Evolutionary conservation across 192 early-diverging fungal genomes (phyloP), one percentile per base, ranked within the genome.

Genomic region (Linnemannia exigua): DNA sequence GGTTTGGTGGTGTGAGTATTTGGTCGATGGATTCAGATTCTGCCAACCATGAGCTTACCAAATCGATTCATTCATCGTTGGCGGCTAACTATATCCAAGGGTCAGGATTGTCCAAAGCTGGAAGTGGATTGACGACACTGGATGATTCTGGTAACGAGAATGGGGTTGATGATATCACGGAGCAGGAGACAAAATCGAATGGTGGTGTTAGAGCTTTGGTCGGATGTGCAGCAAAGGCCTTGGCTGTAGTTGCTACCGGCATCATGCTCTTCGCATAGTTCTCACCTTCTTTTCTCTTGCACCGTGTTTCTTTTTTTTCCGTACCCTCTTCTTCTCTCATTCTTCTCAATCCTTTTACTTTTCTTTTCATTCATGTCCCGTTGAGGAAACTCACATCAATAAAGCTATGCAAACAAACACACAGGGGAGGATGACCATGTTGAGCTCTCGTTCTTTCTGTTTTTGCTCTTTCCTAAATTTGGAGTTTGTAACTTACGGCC

Each of bases 21-120:
- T 86, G 83, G 83, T 86, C 83, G 47, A 86, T 86, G 83, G 83
- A 86, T 61, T 86, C 83, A 31, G 83, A 86, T 22, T 67, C 74
- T 9, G 50, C 74, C 36, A 67, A 72, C 69, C 83, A 86, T 31
- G 83, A 79, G 48, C 37, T 86, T 54, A 86, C 83, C 3, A 66
- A 14, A 14, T 79, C 83, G 22, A 80, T 86, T 50, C 78, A 86
- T 52, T 37, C 52, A 38, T 47, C 61, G 1, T 41, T 84, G 71
- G 16, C 67, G 12, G 44, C 73, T 36, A 52, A 58, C 35, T 68
- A 74, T 48, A 63, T 76, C 9, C 81, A 83, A 9, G 71, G 70
- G 1, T n/a, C 58, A 1, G 58, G 58, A 3, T 25, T 63, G 25
- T 63, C 58, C 28, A 63, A 68, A 22, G 75, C 19, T 37, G 31